A percentile compares a stretch with the other conserved stretches of the same genome.
phyloP scores from a whole-genome alignment of 352 stramenopile species.

The Phytophthora crassamura region DNA sequence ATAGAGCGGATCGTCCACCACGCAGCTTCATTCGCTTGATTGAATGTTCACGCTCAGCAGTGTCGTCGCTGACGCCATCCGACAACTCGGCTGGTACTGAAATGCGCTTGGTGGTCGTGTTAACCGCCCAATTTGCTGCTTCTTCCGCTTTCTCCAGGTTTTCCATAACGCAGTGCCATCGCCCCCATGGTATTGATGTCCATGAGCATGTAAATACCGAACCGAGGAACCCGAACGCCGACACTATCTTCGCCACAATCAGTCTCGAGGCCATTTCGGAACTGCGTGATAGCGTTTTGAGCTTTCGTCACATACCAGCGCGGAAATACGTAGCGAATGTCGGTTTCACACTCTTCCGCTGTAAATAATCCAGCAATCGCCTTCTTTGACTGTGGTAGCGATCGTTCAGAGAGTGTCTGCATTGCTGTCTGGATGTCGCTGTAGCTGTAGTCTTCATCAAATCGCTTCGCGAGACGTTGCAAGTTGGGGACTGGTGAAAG shows the following conservation, averaged over 20 bases:
- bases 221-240: constrained; percentile 4
- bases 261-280: not conserved
- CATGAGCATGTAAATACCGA: too few relatives aligned
- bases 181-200: too few relatives aligned
- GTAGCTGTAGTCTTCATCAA: constrained; percentile 11
- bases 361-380: constrained; percentile 1
- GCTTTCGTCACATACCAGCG: constrained; percentile 9
- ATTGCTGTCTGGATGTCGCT: not conserved
- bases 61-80: constrained; percentile 3
- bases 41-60: not conserved
- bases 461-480: not conserved
- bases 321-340: constrained; percentile 12
- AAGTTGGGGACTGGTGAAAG: constrained; percentile 6
- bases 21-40: constrained; percentile 1
- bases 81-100: not conserved
- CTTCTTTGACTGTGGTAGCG: constrained; percentile 6
- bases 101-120: constrained; percentile 3
- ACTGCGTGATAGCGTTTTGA: not conserved
- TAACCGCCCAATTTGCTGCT: constrained; percentile 2
- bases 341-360: too few relatives aligned
- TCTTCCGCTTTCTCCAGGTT: not conserved
- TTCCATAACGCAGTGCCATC: too few relatives aligned
- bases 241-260: not conserved
- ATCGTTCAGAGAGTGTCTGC: not conserved
- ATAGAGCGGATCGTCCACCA: not conserved